Evolutionary conservation across 164 flowering plant genomes (phyloP).

Genomic region (Chimonanthus praecox): DNA sequence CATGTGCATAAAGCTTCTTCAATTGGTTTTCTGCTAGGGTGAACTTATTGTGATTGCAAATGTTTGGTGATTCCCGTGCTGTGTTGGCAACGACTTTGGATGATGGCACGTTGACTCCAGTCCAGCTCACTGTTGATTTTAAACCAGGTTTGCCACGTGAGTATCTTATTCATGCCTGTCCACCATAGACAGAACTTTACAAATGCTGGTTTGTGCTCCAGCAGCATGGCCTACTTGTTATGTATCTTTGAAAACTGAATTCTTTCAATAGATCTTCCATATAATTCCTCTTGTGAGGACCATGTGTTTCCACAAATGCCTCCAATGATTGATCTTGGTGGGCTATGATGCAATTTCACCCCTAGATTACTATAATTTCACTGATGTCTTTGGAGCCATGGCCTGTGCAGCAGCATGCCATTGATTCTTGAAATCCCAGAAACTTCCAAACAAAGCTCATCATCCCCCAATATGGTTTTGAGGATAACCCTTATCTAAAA

Average conservation of each 20-base stretch:
- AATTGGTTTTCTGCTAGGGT: conserved; percentile 41
- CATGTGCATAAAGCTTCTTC: conserved; percentile 5
- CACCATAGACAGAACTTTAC: background rate
- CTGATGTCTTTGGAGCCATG: background rate
- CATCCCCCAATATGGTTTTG: too few relatives aligned
- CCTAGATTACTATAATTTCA: background rate
- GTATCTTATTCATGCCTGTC: conserved; percentile 15
- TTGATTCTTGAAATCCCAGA: too few relatives aligned
- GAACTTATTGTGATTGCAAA: conserved; percentile 60
- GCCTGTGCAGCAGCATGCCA: background rate
- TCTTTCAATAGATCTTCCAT: background rate
- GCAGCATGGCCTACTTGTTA: background rate
- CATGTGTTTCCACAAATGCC: background rate
- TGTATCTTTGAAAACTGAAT: background rate
- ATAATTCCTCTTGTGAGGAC: background rate
- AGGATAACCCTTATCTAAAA: too few relatives aligned
- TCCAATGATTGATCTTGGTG: background rate
- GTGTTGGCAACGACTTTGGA: conserved; percentile 72
- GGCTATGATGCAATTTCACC: background rate
- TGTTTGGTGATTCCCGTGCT: conserved; percentile 92
- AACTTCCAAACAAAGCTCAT: too few relatives aligned
- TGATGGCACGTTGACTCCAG: conserved; percentile 64
- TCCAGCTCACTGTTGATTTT: conserved; percentile 75
- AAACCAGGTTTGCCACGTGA: conserved; percentile 84
- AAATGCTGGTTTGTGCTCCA: background rate